Evolutionary conservation across 768 basidiomycete species (phyloP), one percentile per base, ranked within the genome.

Genomic region (Tulasnella sp.): DNA sequence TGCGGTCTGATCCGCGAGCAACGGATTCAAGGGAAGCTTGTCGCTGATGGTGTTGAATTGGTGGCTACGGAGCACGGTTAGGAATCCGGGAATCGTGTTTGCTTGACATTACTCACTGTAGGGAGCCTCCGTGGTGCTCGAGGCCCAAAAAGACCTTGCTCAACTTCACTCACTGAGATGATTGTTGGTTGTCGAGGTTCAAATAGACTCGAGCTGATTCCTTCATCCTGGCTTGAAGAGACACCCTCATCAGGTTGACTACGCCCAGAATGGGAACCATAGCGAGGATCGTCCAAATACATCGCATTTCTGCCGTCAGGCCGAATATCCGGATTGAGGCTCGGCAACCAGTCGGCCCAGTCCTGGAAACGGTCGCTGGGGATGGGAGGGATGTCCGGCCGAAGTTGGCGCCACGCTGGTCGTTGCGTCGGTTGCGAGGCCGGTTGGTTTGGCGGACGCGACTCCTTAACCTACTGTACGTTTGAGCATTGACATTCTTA

Each of bases 271-370:
- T 94, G 93, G 83, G 96, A 95, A 18, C 34, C 34, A 54, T 54
- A 54, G 24, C 37, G 24, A 4, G 28, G 50, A n/a, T 4, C 76
- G 34, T 60, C 50, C n/a, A n/a, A n/a, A n/a, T n/a, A n/a, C n/a
- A n/a, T n/a, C n/a, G n/a, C n/a, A n/a, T n/a, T n/a, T n/a, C n/a
- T 80, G 92, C 91, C 82, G n/a, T 80, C 0, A 91, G 91, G 0
- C 94, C 90, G 50, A n/a, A 90, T 90, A 84, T 96, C 96, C n/a
- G 95, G 86, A 82, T 94, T 92, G 5, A 92, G 86, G 48, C 89
- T 87, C 18, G 90, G 90, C 72, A n/a, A n/a, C n/a, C n/a, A n/a
- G n/a, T n/a, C n/a, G n/a, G n/a, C n/a, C 90, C 86, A n/a, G 93
- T 92, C 82, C 86, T 90, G 44, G 3, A 6, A 93, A 93, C n/a